Evolutionary conservation across 352 stramenopile genomes (phyloP), one percentile per base, ranked within the genome.

Genomic region (Phytophthora fragariaefolia): DNA sequence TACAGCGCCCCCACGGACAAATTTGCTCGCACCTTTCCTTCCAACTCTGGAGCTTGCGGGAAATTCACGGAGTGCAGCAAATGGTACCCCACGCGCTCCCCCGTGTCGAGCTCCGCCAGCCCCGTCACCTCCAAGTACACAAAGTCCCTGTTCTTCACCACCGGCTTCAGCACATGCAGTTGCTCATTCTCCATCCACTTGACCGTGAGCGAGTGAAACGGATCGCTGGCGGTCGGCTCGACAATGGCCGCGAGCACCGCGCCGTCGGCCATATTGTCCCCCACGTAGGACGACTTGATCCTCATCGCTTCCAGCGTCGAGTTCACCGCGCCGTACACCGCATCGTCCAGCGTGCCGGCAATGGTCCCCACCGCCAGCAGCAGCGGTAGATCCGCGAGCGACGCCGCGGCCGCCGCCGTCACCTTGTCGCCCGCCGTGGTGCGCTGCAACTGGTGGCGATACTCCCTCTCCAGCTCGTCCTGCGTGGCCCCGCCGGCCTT

Each of bases 101-200:
- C 77, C 2, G 61, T 82, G 0, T 30, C 38, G 2, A 87, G 56
- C n/a, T 63, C 34, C 0, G 58, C 67, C 5, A 73, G 59, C 10
- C 82, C 80, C 9, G 79, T 89, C 7, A 73, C 62, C 45, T 91
- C 79, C 46, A 88, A 57, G 58, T 82, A 83, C 12, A 89, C 79
- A n/a, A 85, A 71, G 50, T 89, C 82, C 30, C 77, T 67, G 22
- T 82, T 82, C 59, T 79, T 83, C 30, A 85, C 74, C 8, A 82
- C 51, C 0, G 73, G 74, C 26, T 58, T 57, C 6, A 74, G 24
- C 23, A 74, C 53, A 12, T 67, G 53, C 2, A 67, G 66, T 42
- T 69, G 58, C 15, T 52, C 59, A 38, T 71, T 71, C 68, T 79
- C 72, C 67, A 79, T 74, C 72, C 72, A 79, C 27, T 79, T 79